phyloP scores from a whole-genome alignment of 306 rosid genomes.

The Castanopsis chinensis region DNA sequence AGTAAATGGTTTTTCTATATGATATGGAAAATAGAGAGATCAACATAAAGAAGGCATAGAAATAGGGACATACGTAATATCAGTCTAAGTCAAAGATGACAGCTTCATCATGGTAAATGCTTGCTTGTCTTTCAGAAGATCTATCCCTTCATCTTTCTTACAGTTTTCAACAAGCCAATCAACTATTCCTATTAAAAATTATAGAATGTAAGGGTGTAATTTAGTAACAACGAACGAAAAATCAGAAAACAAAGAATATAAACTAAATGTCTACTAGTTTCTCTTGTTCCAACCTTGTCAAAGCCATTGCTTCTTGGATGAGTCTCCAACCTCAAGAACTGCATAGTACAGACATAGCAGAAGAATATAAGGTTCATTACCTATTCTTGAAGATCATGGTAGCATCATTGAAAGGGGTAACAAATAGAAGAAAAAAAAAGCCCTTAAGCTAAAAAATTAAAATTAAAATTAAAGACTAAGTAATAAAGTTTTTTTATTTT shows the following conservation, averaged over 20 bases:
- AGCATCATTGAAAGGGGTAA: no score
- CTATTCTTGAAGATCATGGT: no score
- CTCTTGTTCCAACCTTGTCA: slow-evolving; percentile 59
- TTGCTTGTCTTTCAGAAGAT: slow-evolving; percentile 86
- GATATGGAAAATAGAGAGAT: background rate
- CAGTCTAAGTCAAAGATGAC: slow-evolving; percentile 81
- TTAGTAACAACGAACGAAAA: background rate
- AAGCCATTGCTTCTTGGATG: slow-evolving; percentile 98
- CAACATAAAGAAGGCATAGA: background rate
- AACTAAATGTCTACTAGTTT: background rate
- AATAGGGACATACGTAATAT: slow-evolving; percentile 53
- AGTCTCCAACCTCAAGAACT: no score
- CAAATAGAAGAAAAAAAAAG: no score
- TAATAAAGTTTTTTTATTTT: no score
- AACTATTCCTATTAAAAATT: slow-evolving; percentile 61
- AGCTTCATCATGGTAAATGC: slow-evolving; percentile 99
- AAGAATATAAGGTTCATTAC: no score
- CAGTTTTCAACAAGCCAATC: no score
- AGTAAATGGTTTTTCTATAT: background rate
- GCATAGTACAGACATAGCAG: no score
- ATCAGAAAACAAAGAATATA: no score
- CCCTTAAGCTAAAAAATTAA: no score
- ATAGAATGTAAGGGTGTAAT: background rate
- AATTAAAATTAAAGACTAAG: no score
- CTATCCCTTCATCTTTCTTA: slow-evolving; percentile 96